These are phyloP conservation scores for Trypanosoma platydactyli DNA, from an alignment of 208 protist genomes.

Conservation along the genomic window DNA sequence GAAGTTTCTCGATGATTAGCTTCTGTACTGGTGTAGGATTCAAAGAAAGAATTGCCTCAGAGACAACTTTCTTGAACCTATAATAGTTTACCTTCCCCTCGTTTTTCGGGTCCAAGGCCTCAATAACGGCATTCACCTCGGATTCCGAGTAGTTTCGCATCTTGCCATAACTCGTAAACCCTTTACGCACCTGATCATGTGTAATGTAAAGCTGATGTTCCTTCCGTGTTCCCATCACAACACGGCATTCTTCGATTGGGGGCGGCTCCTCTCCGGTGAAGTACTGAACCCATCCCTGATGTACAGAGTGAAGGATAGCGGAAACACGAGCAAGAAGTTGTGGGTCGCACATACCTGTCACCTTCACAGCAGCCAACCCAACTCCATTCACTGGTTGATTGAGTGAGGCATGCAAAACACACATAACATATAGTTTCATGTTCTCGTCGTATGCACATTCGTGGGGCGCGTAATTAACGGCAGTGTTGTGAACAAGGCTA, in stretches of 20 bases:
- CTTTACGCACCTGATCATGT: constrained; percentile 62
- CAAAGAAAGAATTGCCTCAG: constrained; percentile 61
- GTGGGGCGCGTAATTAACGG: constrained; percentile 70
- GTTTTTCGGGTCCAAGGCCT: constrained; percentile 65
- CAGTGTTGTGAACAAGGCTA: constrained; percentile 49
- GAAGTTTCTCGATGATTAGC: constrained; percentile 60
- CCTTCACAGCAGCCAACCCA: constrained; percentile 89
- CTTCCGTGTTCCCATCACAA: constrained; percentile 71
- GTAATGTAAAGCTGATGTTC: constrained; percentile 69
- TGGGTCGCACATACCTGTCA: constrained; percentile 92
- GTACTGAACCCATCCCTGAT: constrained; percentile 75
- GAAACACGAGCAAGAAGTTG: constrained; percentile 89
- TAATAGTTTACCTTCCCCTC: constrained; percentile 86
- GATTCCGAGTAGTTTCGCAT: constrained; percentile 44
- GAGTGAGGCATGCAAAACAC: constrained; percentile 84
- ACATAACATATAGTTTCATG: constrained; percentile 92
- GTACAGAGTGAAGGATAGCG: constrained; percentile 85
- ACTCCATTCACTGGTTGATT: constrained; percentile 56
- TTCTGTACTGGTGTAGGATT: constrained; percentile 59
- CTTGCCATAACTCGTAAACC: constrained; percentile 41
- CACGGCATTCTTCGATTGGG: constrained; percentile 86
- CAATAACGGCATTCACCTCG: constrained; percentile 53
- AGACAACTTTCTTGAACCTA: constrained; percentile 84
- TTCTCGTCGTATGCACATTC: constrained; percentile 85
- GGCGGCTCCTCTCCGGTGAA: constrained; percentile 72